Evolutionary conservation across 257 asterid species (phyloP), one percentile per base, ranked within the genome.

Genomic region (Prunella vulgaris): DNA sequence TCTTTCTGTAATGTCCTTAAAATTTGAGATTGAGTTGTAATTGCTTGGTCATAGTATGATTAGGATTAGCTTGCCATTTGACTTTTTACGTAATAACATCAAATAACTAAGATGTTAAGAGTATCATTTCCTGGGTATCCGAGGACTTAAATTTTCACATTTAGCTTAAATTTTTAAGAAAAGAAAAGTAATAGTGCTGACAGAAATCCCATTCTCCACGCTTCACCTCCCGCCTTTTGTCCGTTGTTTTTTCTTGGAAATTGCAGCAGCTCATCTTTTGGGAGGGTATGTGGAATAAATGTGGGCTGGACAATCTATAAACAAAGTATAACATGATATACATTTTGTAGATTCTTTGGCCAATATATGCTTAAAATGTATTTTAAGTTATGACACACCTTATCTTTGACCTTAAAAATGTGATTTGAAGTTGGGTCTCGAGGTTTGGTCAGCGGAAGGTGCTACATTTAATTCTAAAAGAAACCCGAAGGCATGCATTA

Each of bases 1-100:
- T 61, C 30, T 77, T 70, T 72, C 67, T 69, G 58, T 46, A 24
- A 38, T 35, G 59, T 65, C 60, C 60, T 60, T 60, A n/a, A 61
- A 64, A 15, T 51, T 60, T 74, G 48, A 42, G 61, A 58, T 33
- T 22, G 44, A 5, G 10, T 68, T 54, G 15, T 71, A 24, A 28
- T 51, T 72, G 38, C 30, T 51, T 49, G 2, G 42, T 71, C 13
- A 52, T 7, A 17, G 13, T 51, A 33, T 60, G 63, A 27, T 60
- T 7, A 18, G 44, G 37, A 25, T 37, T 60, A 56, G 66, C 51
- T 74, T 62, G 48, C 66, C 49, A 54, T 71, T 24, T 32, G 8
- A 53, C 38, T 13, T 32, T 33, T 71, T n/a, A 46, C 53, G 15
- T 46, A 46, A 46, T 56, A 32, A 5, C 49, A 38, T 46, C 24